Conservation (phyloP, 2,329 filamentous ascomycete genomes). For the Alternaria ventricosa region DNA sequence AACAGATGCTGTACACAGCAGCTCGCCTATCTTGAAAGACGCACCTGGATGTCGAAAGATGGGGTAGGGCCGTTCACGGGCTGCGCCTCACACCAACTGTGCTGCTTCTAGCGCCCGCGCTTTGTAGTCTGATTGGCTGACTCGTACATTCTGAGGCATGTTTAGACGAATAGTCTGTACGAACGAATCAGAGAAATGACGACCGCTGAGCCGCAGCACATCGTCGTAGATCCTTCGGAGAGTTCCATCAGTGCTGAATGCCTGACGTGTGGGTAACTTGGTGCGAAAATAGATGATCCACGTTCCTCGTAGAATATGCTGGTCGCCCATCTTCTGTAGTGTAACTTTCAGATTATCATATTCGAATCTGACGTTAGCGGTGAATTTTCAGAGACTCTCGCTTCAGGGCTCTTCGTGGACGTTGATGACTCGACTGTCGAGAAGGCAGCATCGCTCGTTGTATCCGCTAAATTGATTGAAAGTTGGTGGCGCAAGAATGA, state of each 20-base stretch:
- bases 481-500: not conserved
- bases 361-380: not conserved
- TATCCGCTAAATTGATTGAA: not conserved
- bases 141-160: slow-evolving; percentile 4
- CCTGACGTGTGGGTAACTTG: not conserved
- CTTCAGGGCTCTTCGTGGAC: not conserved
- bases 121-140: slow-evolving; percentile 4
- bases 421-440: not conserved
- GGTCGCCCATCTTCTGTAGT: not conserved
- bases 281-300: not conserved
- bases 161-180: not conserved
- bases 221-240: not conserved
- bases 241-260: not conserved
- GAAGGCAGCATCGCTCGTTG: not conserved
- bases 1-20: not conserved
- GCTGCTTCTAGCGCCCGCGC: not conserved
- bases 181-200: not conserved
- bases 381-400: fast-evolving
- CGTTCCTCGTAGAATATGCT: not conserved
- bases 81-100: not conserved
- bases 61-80: not conserved
- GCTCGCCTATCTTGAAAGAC: not conserved
- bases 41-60: not conserved
- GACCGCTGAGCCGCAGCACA: not conserved
- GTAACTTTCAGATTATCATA: not conserved